phyloP scores from a whole-genome alignment of 768 basidiomycete species.

The Lepiota venenata region DNA sequence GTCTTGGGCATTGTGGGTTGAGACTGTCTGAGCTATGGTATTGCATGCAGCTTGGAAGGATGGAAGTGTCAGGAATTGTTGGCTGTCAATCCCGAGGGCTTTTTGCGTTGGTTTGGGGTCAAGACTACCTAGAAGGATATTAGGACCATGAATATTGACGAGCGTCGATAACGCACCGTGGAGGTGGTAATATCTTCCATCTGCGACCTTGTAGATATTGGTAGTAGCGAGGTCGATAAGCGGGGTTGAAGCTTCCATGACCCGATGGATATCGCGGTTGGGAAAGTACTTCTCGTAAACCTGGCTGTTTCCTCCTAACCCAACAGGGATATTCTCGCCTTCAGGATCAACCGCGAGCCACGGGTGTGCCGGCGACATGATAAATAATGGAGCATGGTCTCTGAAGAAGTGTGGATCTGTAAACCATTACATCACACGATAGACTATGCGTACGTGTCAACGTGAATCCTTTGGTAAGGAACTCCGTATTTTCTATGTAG shows the following conservation, averaged over 20 bases:
- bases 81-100: slow-evolving; percentile 7
- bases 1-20: slow-evolving; percentile 12
- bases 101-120: slow-evolving; percentile 9
- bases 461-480: slow-evolving; percentile 19
- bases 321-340: slow-evolving; percentile 10
- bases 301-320: not conserved
- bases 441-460: slow-evolving; percentile 18
- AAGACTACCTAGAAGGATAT: slow-evolving; percentile 15
- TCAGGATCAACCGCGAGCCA: slow-evolving; percentile 12
- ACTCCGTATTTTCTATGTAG: slow-evolving; percentile 20
- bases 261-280: slow-evolving; percentile 12
- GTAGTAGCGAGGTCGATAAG: slow-evolving; percentile 14
- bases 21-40: slow-evolving; percentile 11
- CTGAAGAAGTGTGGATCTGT: not conserved
- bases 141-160: not conserved
- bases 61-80: not conserved
- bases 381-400: slow-evolving; percentile 20
- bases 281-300: slow-evolving; percentile 17
- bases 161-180: slow-evolving; percentile 15
- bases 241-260: not conserved
- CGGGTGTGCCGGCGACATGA: slow-evolving; percentile 14
- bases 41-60: slow-evolving; percentile 10
- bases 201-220: slow-evolving; percentile 23
- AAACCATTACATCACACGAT: too few species aligned
- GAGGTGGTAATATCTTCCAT: slow-evolving; percentile 22